Percentiles rank a stretch among this genome's conserved stretches.
phyloP scores from a whole-genome alignment of 495 filamentous ascomycete species.

The Cercophora samala region DNA sequence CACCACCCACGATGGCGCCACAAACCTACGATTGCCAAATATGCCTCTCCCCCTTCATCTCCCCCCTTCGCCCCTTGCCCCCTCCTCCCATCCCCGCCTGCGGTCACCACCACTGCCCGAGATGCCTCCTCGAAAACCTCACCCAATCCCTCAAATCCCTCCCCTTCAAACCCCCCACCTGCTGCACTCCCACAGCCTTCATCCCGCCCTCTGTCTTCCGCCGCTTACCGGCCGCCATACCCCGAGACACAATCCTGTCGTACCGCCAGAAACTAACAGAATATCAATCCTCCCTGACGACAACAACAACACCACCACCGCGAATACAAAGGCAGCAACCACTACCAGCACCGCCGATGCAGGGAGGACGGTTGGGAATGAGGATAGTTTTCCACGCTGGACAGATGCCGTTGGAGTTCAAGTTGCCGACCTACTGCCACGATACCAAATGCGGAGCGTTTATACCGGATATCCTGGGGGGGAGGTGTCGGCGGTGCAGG shows the following conservation, averaged over 20 bases:
- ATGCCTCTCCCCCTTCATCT: constrained; percentile 12
- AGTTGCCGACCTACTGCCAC: constrained; percentile 22
- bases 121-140: constrained; percentile 12
- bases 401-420: no score
- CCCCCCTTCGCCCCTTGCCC: neutral
- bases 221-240: neutral
- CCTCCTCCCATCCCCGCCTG: constrained; percentile 7
- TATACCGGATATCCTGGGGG: constrained; percentile 17
- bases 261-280: constrained; percentile 23
- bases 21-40: constrained; percentile 12
- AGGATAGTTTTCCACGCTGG: no score
- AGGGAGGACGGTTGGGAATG: no score
- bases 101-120: constrained; percentile 17
- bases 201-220: constrained; percentile 6
- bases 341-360: no score
- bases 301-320: neutral
- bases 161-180: constrained; percentile 23
- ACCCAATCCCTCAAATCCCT: neutral
- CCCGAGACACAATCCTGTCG: neutral
- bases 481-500: constrained; percentile 8
- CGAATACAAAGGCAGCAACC: no score
- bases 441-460: constrained; percentile 21
- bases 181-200: constrained; percentile 15
- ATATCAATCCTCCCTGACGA: constrained; percentile 8
- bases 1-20: neutral